A percentile compares a stretch with the other conserved stretches of the same genome.
These are phyloP conservation scores for Gossypium stocksii DNA, from an alignment of 345 rosid species.

Conservation along the genomic window DNA sequence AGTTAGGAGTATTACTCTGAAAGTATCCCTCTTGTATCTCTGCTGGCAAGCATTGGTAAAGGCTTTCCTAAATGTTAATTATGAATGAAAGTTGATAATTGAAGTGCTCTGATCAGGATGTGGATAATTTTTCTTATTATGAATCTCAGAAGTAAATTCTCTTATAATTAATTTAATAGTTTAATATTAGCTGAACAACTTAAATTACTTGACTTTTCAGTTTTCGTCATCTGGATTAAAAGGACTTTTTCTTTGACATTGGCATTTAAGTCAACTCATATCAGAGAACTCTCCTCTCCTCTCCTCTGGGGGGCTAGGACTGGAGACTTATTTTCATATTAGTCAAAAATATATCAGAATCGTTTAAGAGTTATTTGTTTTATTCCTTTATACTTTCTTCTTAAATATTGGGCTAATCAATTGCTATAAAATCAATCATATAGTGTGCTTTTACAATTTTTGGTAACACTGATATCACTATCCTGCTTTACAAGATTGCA, in stretches of 20 bases:
- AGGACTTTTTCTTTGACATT: not conserved
- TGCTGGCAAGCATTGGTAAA: not conserved
- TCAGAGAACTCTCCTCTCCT: not conserved
- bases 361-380: not conserved
- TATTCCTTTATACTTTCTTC: not conserved
- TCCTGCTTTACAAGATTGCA: not conserved
- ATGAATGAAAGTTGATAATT: not conserved
- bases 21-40: not conserved
- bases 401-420: not conserved
- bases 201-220: not conserved
- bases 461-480: not conserved
- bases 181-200: not conserved
- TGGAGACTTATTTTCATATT: not conserved
- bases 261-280: not conserved
- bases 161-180: not conserved
- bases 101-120: not conserved
- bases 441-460: not conserved
- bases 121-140: not conserved
- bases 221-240: not conserved
- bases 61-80: not conserved
- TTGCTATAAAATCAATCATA: not conserved
- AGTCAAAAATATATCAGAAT: not conserved
- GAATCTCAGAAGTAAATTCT: not conserved
- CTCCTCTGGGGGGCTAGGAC: not conserved
- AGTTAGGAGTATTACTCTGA: not conserved